Conservation (phyloP, 257 asterid genomes). For the Solanum clarkiae region DNA sequence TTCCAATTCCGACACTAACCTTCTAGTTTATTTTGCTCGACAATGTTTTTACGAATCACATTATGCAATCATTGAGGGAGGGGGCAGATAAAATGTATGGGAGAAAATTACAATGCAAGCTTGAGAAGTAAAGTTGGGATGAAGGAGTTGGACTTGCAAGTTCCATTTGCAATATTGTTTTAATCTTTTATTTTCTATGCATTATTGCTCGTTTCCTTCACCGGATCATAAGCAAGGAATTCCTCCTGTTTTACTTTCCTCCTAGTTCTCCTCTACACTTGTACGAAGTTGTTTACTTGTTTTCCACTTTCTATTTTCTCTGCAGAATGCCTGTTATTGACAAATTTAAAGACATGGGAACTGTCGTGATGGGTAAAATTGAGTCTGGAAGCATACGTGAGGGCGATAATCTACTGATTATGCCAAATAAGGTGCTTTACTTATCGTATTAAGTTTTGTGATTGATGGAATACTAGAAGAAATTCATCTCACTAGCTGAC, state of each 20-base stretch:
- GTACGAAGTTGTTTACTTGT: background rate
- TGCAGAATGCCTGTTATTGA: conserved; percentile 84
- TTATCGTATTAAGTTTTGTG: background rate
- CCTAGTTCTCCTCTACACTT: background rate
- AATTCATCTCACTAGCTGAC: background rate
- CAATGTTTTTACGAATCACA: background rate
- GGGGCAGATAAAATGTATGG: background rate
- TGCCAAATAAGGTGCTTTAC: conserved; percentile 86
- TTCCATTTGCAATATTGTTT: background rate
- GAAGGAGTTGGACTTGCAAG: background rate
- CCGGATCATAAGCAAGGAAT: background rate
- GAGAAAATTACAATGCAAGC: background rate
- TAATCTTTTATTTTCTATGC: background rate
- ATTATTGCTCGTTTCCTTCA: background rate
- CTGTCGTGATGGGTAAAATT: conserved; percentile 95
- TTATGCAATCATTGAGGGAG: background rate
- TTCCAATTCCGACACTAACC: background rate
- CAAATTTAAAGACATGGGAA: conserved; percentile 97
- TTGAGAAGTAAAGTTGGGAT: background rate
- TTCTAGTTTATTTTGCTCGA: background rate
- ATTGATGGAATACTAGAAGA: background rate
- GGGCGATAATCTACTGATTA: conserved; percentile 71
- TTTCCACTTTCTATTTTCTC: background rate
- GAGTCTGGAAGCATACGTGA: conserved; percentile 91
- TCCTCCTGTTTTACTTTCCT: background rate